A percentile compares a stretch with the other conserved stretches of the same genome.
Conservation (phyloP, 352 stramenopile genomes). For the Phytophthora litchii region DNA sequence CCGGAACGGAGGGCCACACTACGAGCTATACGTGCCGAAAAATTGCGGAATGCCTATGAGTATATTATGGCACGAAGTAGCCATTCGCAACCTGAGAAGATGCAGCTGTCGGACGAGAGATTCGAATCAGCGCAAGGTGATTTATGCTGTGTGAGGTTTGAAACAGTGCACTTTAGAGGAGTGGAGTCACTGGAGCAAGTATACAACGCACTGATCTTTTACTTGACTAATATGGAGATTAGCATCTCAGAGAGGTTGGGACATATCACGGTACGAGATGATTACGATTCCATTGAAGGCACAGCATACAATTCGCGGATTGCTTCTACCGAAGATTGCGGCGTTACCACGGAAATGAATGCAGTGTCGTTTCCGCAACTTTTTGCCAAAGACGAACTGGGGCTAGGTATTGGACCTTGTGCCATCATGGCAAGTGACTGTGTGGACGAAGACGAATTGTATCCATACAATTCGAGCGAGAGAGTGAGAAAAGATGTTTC, state of each 20-base stretch:
- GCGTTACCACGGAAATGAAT: slow-evolving; percentile 42
- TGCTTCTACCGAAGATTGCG: slow-evolving; percentile 23
- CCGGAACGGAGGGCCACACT: slow-evolving; percentile 26
- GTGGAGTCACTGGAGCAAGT: slow-evolving; percentile 40
- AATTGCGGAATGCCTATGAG: slow-evolving; percentile 31
- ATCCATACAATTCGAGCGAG: slow-evolving; percentile 41
- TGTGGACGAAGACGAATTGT: slow-evolving; percentile 46
- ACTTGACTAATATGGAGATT: slow-evolving; percentile 51
- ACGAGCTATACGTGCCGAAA: slow-evolving; percentile 26
- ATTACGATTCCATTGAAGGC: slow-evolving; percentile 41
- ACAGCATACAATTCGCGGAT: slow-evolving; percentile 37
- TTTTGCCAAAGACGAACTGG: slow-evolving; percentile 30
- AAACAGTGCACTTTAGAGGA: slow-evolving; percentile 41
- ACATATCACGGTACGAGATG: slow-evolving; percentile 48
- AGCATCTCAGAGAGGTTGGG: slow-evolving; percentile 43
- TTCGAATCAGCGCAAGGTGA: slow-evolving; percentile 31
- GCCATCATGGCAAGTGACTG: slow-evolving; percentile 32
- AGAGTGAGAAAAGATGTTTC: slow-evolving; percentile 43
- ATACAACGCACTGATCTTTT: slow-evolving; percentile 46
- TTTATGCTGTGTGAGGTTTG: slow-evolving; percentile 37
- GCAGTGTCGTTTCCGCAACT: slow-evolving; percentile 34
- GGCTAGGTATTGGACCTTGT: slow-evolving; percentile 8
- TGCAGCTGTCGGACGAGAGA: slow-evolving; percentile 34
- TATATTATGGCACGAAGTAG: slow-evolving; percentile 35
- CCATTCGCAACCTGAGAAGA: slow-evolving; percentile 36